These are phyloP conservation scores for Tilletia setariae DNA, from an alignment of 1,284 basidiomycete species.

Conservation along the genomic window DNA sequence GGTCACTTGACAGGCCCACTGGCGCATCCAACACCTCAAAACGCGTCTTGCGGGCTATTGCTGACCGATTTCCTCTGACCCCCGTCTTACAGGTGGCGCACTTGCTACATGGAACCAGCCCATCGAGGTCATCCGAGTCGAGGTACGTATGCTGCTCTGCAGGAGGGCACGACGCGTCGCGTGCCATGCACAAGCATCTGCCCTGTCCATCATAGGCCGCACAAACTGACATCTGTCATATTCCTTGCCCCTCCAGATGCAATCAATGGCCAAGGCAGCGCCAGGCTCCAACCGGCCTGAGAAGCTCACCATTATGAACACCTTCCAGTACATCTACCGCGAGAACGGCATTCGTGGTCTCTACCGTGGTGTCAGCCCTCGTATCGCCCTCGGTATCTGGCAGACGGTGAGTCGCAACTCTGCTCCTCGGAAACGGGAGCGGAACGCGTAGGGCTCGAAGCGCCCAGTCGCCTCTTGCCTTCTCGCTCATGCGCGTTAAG, in stretches of 20 bases:
- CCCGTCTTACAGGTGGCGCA: conserved; percentile 65
- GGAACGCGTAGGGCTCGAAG: too few species aligned
- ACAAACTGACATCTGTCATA: background rate
- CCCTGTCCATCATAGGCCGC: too few species aligned
- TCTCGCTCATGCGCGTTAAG: too few species aligned
- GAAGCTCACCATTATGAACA: conserved; percentile 84
- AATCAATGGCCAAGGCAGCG: conserved; percentile 86
- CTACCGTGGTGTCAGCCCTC: conserved; percentile 94
- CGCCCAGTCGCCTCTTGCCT: too few species aligned
- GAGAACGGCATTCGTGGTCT: conserved; percentile 95
- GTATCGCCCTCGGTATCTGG: conserved; percentile 93
- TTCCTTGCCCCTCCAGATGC: conserved; percentile 66
- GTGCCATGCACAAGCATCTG: too few species aligned
- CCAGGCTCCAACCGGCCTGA: conserved; percentile 69
- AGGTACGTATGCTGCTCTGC: conserved; percentile 50
- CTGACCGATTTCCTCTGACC: too few species aligned
- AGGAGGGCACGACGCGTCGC: background rate
- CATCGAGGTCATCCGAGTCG: conserved; percentile 92
- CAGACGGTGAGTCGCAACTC: conserved; percentile 64
- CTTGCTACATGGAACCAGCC: conserved; percentile 99
- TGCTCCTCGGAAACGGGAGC: too few species aligned
- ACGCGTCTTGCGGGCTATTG: too few species aligned
- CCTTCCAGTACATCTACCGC: conserved; percentile 85
- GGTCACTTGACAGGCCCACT: background rate
- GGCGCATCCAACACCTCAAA: conserved; percentile 2